phyloP scores from a whole-genome alignment of 2,329 filamentous ascomycete genomes.

The Ceratocystis eucalypticola region DNA sequence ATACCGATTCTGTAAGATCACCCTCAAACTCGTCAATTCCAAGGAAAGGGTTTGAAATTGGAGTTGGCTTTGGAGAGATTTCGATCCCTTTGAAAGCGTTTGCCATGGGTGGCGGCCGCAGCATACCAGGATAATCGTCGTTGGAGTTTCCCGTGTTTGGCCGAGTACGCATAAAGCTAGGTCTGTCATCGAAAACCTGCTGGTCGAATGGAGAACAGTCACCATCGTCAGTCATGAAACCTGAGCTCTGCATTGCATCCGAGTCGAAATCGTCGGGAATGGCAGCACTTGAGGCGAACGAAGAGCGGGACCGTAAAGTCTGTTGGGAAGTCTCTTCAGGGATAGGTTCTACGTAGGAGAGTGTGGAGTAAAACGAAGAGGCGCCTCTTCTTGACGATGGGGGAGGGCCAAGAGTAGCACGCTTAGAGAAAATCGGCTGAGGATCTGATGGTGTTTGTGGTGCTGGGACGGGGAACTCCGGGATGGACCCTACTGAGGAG shows the following conservation, averaged over 20 bases:
- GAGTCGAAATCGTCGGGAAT: conserved; percentile 54
- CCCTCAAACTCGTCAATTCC: conserved; percentile 2
- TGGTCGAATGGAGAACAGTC: conserved; percentile 10
- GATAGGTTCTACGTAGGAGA: conserved; percentile 60
- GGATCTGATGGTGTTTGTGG: conserved; percentile 18
- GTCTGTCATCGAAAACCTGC: conserved; percentile 11
- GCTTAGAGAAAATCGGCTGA: conserved; percentile 31
- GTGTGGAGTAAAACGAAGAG: conserved; percentile 51
- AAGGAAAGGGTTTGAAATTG: conserved; percentile 1
- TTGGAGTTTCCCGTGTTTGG: conserved; percentile 23
- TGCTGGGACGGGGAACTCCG: conserved; percentile 38
- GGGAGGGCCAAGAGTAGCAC: conserved; percentile 44
- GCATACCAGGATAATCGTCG: conserved; percentile 1
- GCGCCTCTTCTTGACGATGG: conserved; percentile 46
- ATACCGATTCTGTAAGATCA: not conserved
- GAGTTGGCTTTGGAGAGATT: not conserved
- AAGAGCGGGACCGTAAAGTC: conserved; percentile 41
- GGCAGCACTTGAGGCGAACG: conserved; percentile 57
- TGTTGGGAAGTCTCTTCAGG: conserved; percentile 51
- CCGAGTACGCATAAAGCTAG: conserved; percentile 10
- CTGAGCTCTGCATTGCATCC: conserved; percentile 12
- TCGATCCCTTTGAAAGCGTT: conserved; percentile 15
- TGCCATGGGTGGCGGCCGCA: not conserved
- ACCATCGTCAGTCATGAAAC: conserved; percentile 13
- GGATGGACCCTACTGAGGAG: conserved; percentile 43